Evolutionary conservation across 345 rosid genomes (phyloP).

Genomic region (Eucalyptus sp.): DNA sequence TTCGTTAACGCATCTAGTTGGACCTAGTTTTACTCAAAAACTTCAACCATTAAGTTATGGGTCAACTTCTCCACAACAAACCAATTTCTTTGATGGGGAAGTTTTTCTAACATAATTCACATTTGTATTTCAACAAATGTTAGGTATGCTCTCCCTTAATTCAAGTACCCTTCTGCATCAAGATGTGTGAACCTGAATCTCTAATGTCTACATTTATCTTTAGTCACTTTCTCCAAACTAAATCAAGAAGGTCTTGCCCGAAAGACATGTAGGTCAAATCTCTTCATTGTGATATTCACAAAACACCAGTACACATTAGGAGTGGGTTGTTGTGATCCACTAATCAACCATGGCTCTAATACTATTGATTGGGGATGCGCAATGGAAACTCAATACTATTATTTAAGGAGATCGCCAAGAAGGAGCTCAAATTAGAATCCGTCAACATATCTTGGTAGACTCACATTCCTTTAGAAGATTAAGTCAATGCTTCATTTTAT

Average conservation of each 20-base stretch:
- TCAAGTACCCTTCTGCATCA: background rate
- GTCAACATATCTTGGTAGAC: background rate
- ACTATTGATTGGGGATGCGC: background rate
- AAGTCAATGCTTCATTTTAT: background rate
- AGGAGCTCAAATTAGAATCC: background rate
- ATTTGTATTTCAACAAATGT: background rate
- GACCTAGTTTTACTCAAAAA: no score
- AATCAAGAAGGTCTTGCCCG: fast-evolving
- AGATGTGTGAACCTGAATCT: background rate
- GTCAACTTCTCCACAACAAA: background rate
- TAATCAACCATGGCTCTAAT: background rate
- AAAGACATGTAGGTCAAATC: background rate
- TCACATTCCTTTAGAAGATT: background rate
- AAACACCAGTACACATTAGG: background rate
- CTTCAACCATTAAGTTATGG: background rate
- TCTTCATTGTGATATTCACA: background rate
- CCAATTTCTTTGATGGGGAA: background rate
- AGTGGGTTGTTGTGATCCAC: background rate
- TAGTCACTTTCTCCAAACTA: background rate
- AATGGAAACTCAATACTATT: background rate
- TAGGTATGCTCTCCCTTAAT: background rate
- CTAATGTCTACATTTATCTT: background rate
- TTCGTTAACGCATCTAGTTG: fast-evolving
- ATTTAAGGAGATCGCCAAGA: background rate
- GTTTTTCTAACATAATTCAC: background rate